phyloP scores from a whole-genome alignment of 108 stramenopile genomes.

The Craspedostauros australis region DNA sequence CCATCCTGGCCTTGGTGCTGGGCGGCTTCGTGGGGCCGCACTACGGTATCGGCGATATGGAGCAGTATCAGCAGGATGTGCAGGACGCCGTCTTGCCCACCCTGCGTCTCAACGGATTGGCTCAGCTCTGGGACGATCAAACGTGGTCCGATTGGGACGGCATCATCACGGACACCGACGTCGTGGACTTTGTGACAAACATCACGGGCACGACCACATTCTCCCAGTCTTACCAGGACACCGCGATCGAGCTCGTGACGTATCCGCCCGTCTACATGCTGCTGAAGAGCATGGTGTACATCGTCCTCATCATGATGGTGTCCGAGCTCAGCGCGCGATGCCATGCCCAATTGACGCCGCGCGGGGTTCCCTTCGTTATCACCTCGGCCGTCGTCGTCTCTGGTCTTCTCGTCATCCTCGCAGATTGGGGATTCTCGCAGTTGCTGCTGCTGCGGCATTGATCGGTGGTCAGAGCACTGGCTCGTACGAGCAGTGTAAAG shows the following conservation, averaged over 20 bases:
- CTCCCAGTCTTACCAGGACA: slow-evolving; percentile 32
- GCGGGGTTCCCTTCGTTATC: slow-evolving; percentile 69
- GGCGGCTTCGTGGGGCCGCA: slow-evolving; percentile 58
- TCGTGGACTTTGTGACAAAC: no score
- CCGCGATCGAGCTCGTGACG: slow-evolving; percentile 59
- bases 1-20: slow-evolving; percentile 46
- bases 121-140: slow-evolving; percentile 20
- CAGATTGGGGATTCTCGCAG: slow-evolving; percentile 81
- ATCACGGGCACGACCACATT: no score
- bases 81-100: slow-evolving; percentile 42
- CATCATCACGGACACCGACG: no score
- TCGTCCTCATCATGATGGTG: slow-evolving; percentile 58
- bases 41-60: slow-evolving; percentile 37
- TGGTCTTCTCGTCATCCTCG: slow-evolving; percentile 67
- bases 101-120: slow-evolving; percentile 37
- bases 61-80: slow-evolving; percentile 37
- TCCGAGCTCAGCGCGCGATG: slow-evolving; percentile 51
- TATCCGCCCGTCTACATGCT: slow-evolving; percentile 61
- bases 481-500: no score
- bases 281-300: slow-evolving; percentile 55
- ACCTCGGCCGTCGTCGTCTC: slow-evolving; percentile 62
- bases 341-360: slow-evolving; percentile 55
- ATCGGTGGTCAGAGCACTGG: no score
- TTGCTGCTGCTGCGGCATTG: slow-evolving; percentile 45
- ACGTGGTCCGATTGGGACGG: slow-evolving; percentile 12